Conservation (phyloP, 1,139 yeast species). For the Meyerozyma guilliermondii region DNA sequence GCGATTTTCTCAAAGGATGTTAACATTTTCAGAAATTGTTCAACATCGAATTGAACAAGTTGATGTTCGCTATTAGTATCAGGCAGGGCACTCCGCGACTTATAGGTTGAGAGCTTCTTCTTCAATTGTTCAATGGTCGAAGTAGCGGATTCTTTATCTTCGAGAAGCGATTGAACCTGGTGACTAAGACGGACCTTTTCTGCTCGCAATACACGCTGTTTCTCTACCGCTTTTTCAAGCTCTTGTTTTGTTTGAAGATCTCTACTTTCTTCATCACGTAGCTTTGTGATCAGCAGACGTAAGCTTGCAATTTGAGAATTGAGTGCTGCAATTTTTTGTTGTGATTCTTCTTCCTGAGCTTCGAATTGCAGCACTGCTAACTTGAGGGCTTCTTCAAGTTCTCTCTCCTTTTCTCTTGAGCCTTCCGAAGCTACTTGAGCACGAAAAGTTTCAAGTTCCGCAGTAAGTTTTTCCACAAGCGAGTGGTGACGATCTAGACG, state of each 20-base stretch:
- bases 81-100: conserved; percentile 14
- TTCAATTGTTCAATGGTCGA: conserved; percentile 27
- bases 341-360: conserved; percentile 18
- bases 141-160: conserved; percentile 33
- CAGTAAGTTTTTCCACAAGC: background rate
- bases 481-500: background rate
- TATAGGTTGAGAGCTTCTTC: conserved; percentile 22
- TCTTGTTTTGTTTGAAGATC: conserved; percentile 32
- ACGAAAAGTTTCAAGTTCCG: background rate
- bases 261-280: conserved; percentile 17
- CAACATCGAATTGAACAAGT: conserved; percentile 30
- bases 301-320: conserved; percentile 19
- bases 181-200: conserved; percentile 45
- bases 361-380: background rate
- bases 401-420: background rate
- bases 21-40: conserved; percentile 38
- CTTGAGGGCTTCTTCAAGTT: background rate
- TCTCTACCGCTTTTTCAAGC: conserved; percentile 40
- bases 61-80: conserved; percentile 15
- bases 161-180: conserved; percentile 32
- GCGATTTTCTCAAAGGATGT: conserved; percentile 49
- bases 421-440: background rate
- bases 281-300: background rate
- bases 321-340: conserved; percentile 23
- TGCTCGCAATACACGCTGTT: conserved; percentile 43